Evolutionary conservation across 495 filamentous ascomycete genomes (phyloP).

Genomic region (Penicillium daleae): DNA sequence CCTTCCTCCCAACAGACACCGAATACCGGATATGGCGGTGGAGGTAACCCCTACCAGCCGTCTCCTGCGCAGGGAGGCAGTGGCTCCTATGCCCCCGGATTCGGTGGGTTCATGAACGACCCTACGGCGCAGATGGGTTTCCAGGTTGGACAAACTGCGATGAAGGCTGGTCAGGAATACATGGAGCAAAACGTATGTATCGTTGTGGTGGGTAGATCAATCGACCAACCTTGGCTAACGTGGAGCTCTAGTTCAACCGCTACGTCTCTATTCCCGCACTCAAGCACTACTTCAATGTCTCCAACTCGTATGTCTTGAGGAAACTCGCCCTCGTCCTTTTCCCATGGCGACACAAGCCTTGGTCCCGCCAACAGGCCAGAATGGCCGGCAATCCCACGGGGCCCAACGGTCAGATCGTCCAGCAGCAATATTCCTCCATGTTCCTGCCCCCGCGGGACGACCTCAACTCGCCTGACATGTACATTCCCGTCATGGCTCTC

Average conservation of each 20-base stretch:
- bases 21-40: constrained; percentile 59
- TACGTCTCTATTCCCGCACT: constrained; percentile 88
- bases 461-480: constrained; percentile 98
- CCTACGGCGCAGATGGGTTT: constrained; percentile 95
- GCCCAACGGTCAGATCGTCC: constrained; percentile 61
- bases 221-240: constrained; percentile 18
- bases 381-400: constrained; percentile 56
- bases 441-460: constrained; percentile 96
- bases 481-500: constrained; percentile 86
- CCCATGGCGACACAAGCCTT: constrained; percentile 95
- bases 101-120: constrained; percentile 91
- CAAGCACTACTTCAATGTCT: constrained; percentile 98
- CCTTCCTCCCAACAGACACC: constrained; percentile 74
- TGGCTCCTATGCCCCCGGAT: constrained; percentile 67
- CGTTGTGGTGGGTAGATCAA: neutral
- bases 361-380: constrained; percentile 75
- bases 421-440: constrained; percentile 70
- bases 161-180: constrained; percentile 86
- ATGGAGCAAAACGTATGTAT: constrained; percentile 82
- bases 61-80: constrained; percentile 53
- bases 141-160: constrained; percentile 89
- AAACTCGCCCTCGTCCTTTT: constrained; percentile 91
- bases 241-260: constrained; percentile 71
- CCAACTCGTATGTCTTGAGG: constrained; percentile 85
- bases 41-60: constrained; percentile 70